Base-by-base conservation (phyloP, 768 basidiomycete species). In the Trametes meyenii region DNA sequence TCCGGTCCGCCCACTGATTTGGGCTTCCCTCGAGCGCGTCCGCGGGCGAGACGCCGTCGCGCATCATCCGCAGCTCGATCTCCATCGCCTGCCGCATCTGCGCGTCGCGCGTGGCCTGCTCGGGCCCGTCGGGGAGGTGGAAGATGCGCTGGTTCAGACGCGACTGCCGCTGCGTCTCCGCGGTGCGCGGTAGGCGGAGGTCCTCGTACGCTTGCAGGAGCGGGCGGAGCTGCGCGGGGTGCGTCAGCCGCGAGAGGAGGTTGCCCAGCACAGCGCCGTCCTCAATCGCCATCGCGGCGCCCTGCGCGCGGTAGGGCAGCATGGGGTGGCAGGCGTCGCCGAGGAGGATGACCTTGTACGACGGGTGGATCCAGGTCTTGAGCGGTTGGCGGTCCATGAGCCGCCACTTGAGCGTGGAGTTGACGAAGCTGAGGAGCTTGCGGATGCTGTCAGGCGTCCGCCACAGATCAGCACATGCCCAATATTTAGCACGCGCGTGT, bases 1-100 rank as follows among this genome's bases (percentile, higher is more conserved):
- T 71, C 66, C 75, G 77, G 68, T 87, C 85, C 5, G 84, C 83
- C 85, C 85, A 86, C 62, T 83, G 77, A 62, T 86, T 86, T 58
- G 76, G 74, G 64, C 79, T 83, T 2, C 74, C 75, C 42, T 71
- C 66, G 23, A 61, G 24, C 75, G 74, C 16, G 26, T 55, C 48
- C 56, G 49, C 39, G 51, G 43, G 61, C 64, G 53, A 48, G 35
- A 17, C 57, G 46, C 64, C 64, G 51, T 63, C 62, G 29, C 43
- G 69, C 67, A 21, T 48, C 69, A 60, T 69, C 66, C 60, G 66
- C 56, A 78, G 62, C 55, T 78, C 79, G 0, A 65, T 67, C 36
- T 73, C 76, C 79, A 81, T 85, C 24, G 81, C 83, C 1, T 53
- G 59, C 12, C 74, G 74, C 84, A 87, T 86, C 17, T 75, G 72